Conservation (phyloP, 352 stramenopile species). For the Aphanomyces cochlioides region DNA sequence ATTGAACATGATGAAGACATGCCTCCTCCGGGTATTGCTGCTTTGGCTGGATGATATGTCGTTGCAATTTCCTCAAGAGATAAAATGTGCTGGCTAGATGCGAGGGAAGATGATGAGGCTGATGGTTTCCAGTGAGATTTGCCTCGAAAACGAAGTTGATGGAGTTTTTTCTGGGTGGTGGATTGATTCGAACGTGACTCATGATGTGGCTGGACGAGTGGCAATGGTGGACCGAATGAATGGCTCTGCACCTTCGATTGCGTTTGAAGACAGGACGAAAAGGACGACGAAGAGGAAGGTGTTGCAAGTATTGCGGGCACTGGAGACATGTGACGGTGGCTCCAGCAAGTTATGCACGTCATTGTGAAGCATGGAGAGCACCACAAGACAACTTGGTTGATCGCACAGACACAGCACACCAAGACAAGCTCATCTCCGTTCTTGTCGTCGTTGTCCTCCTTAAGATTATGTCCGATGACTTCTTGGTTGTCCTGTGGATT, state of each 20-base stretch:
- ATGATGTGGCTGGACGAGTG: background rate
- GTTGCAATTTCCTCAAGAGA: too few species aligned
- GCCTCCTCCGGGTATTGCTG: background rate
- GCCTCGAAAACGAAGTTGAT: background rate
- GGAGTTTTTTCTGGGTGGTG: background rate
- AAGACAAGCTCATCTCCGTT: background rate
- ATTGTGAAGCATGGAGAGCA: conserved; percentile 19
- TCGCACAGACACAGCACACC: conserved; percentile 1
- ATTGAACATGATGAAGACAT: background rate
- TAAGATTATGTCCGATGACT: background rate
- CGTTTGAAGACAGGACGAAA: background rate
- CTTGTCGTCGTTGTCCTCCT: background rate
- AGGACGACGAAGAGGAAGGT: background rate
- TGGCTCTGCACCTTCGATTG: background rate
- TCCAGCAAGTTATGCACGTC: conserved; percentile 10
- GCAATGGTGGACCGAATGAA: conserved; percentile 6
- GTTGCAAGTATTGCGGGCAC: background rate
- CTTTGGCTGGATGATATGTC: too few species aligned
- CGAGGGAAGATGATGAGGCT: background rate
- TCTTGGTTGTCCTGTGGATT: background rate
- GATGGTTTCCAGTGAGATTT: background rate
- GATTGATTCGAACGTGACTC: background rate
- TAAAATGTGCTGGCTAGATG: background rate
- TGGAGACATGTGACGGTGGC: background rate
- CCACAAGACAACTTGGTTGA: conserved; percentile 15